These are phyloP conservation scores for Dryadomyces quercus-mongolicae DNA, from an alignment of 2,329 filamentous ascomycete species.

Conservation along the genomic window DNA sequence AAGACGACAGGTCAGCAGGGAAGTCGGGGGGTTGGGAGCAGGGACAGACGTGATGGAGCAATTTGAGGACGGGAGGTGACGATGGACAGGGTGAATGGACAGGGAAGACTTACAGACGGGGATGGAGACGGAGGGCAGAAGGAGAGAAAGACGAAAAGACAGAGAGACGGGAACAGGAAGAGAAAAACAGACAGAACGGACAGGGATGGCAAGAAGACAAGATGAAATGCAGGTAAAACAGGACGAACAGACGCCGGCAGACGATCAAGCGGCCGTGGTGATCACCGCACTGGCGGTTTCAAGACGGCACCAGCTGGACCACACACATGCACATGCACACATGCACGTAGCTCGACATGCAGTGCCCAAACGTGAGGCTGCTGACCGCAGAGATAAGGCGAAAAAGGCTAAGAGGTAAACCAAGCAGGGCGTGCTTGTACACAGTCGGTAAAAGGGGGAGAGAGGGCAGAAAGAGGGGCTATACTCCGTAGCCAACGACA, in stretches of 20 bases:
- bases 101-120: neutral
- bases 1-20: neutral
- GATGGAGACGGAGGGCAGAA: neutral
- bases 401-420: too few species aligned
- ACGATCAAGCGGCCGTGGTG: too few species aligned
- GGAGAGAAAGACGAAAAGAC: neutral
- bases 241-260: too few species aligned
- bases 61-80: neutral
- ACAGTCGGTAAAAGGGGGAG: too few species aligned
- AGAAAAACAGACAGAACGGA: neutral
- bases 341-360: too few species aligned
- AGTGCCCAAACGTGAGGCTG: neutral
- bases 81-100: neutral
- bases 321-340: too few species aligned
- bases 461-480: neutral
- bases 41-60: neutral
- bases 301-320: too few species aligned
- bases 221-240: too few species aligned
- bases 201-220: too few species aligned
- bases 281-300: too few species aligned
- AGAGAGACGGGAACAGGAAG: neutral
- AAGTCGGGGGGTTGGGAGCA: neutral
- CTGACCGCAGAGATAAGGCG: neutral
- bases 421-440: too few species aligned
- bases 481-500: too few species aligned